Percentiles rank a stretch among this genome's conserved stretches.
phyloP scores from a whole-genome alignment of 1,284 basidiomycete species.

The Spongispora temasekensis region DNA sequence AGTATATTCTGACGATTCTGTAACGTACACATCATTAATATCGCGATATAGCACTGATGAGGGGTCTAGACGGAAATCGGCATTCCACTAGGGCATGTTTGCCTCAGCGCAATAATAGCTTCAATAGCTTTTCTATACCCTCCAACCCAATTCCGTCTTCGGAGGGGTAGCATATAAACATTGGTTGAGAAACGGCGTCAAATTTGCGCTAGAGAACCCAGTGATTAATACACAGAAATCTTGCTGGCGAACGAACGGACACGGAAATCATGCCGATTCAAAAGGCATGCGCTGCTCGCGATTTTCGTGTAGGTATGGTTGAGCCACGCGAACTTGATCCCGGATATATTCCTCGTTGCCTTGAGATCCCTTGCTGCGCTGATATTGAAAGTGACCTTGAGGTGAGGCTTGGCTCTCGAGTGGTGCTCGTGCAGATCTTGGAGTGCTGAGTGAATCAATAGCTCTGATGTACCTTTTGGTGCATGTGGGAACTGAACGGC shows the following conservation, averaged over 20 bases:
- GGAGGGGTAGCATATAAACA: constrained; percentile 48
- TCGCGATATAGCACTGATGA: neutral
- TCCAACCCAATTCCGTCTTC: constrained; percentile 45
- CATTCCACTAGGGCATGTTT: neutral
- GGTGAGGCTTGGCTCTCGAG: constrained; percentile 4
- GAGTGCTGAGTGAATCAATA: constrained; percentile 45
- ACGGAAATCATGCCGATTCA: constrained; percentile 43
- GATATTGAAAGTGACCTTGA: constrained; percentile 46
- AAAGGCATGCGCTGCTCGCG: constrained; percentile 37
- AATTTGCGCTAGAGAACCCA: constrained; percentile 40
- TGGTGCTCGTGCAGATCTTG: constrained; percentile 32
- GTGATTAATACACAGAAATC: too few relatives aligned
- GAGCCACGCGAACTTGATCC: constrained; percentile 43
- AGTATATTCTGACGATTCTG: neutral
- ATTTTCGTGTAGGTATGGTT: constrained; percentile 42
- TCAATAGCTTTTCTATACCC: constrained; percentile 40
- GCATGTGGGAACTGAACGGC: constrained; percentile 46
- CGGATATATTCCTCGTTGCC: constrained; percentile 42
- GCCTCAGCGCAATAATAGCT: constrained; percentile 34
- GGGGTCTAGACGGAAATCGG: neutral
- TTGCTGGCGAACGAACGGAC: too few relatives aligned
- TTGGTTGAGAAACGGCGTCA: constrained; percentile 38
- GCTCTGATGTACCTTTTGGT: constrained; percentile 48
- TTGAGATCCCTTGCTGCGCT: constrained; percentile 41
- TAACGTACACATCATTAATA: neutral